phyloP scores from a whole-genome alignment of 1,284 basidiomycete genomes.

The Trichosporon sp. region DNA sequence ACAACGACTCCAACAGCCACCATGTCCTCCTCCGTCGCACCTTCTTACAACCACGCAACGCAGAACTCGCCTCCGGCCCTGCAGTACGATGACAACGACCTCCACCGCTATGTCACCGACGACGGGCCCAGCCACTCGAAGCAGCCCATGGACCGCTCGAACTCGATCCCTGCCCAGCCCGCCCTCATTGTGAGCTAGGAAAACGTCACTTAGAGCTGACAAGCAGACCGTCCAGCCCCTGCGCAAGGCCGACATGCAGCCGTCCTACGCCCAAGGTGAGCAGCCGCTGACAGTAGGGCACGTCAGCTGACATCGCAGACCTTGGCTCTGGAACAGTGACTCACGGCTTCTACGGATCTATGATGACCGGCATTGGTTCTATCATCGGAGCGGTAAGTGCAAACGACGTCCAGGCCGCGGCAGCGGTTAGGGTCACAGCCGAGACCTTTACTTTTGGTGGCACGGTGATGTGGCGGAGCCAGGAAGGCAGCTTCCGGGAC shows the following conservation, averaged over 20 bases:
- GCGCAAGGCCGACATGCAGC: constrained; percentile 51
- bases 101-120: constrained; percentile 44
- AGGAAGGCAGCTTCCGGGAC: too few species aligned
- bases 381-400: constrained; percentile 45
- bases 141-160: constrained; percentile 18
- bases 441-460: too few species aligned
- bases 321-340: not conserved
- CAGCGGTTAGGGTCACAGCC: not conserved
- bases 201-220: constrained; percentile 3
- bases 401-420: not conserved
- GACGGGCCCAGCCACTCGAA: constrained; percentile 31
- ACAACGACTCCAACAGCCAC: not conserved
- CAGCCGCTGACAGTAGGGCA: not conserved
- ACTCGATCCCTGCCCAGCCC: not conserved
- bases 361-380: constrained; percentile 59
- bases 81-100: constrained; percentile 29
- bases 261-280: constrained; percentile 78
- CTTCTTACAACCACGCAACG: constrained; percentile 3
- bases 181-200: constrained; percentile 8
- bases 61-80: not conserved
- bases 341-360: constrained; percentile 78
- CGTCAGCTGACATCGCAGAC: not conserved
- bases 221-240: constrained; percentile 47
- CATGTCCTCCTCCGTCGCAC: not conserved
- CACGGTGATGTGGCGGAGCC: too few species aligned